Evolutionary conservation across 768 basidiomycete species (phyloP), one percentile per base, ranked within the genome.

Genomic region (Lactarius indigo): DNA sequence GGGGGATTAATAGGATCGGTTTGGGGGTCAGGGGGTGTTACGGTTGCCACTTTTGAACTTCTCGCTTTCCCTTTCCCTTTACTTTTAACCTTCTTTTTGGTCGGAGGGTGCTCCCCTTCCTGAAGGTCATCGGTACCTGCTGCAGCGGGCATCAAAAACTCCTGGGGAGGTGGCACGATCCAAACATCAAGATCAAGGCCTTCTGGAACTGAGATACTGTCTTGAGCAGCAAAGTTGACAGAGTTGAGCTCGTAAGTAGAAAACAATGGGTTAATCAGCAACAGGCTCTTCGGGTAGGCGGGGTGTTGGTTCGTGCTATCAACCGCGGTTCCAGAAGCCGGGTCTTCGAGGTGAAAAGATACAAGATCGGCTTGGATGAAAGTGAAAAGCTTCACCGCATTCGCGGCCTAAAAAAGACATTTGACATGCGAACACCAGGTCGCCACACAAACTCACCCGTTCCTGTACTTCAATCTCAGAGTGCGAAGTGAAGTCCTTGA

Each of bases 391-490:
- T 92, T 88, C 10, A 87, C 75, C 35, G 87, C 81, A 70, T 94
- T 92, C 23, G 91, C 88, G n/a, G 93, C 92, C 93, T 95, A 68
- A 44, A 61, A 55, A 41, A 44, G 64, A 42, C 66, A 41, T 65
- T 68, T 64, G 64, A 28, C 57, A 58, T 26, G 50, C 31, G 20
- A 61, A 54, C 47, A 26, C 33, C 12, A 56, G 42, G 54, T 33
- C 41, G 68, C 17, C n/a, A 35, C 70, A 57, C 39, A 10, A 33
- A 79, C 88, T 69, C 69, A 93, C 94, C 73, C 96, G 82, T 76
- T 98, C 96, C 77, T 97, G 95, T 13, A 98, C 89, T 73, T 98
- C 96, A 56, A 94, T 87, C 72, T 96, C 83, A 1, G 83, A 77
- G 72, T 84, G 88, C 12, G 78, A 75, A 30, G 83, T 79, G 71